Conservation (phyloP, 768 basidiomycete species). For the Lepiota subincarnata region DNA sequence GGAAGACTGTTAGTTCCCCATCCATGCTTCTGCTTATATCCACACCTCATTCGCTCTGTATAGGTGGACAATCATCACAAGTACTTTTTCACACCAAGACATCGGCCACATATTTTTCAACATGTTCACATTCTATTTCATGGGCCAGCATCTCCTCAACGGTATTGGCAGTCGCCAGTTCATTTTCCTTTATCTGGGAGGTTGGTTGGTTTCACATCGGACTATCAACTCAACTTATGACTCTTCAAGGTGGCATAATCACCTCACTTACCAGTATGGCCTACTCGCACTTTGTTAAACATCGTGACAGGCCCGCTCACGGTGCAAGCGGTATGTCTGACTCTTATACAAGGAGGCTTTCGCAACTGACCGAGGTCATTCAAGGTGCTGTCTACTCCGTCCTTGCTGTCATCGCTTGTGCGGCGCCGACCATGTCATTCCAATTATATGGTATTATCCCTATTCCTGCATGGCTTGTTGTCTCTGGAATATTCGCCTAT, state of each 20-base stretch:
- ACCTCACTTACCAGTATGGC: conserved; percentile 46
- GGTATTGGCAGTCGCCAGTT: conserved; percentile 66
- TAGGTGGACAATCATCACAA: conserved; percentile 75
- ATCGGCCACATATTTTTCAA: conserved; percentile 68
- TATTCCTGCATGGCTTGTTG: conserved; percentile 73
- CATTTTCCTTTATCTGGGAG: conserved; percentile 68
- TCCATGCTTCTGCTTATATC: neutral
- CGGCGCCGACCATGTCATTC: conserved; percentile 63
- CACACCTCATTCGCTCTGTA: neutral
- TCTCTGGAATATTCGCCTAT: conserved; percentile 61
- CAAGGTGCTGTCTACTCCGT: conserved; percentile 69
- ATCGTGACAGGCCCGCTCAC: conserved; percentile 37
- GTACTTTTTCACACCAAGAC: conserved; percentile 66
- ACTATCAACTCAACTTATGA: conserved; percentile 3
- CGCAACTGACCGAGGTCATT: conserved; percentile 3
- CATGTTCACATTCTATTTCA: conserved; percentile 73
- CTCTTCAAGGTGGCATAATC: conserved; percentile 50
- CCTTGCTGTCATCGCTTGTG: conserved; percentile 69
- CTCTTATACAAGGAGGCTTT: neutral
- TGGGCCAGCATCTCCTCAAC: conserved; percentile 60
- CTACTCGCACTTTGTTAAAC: conserved; percentile 41
- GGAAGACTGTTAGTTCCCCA: conserved; percentile 60
- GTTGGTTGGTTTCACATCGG: conserved; percentile 31
- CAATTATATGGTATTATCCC: conserved; percentile 74
- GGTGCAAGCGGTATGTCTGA: conserved; percentile 70